Percentiles rank a stretch among this genome's conserved stretches.
Evolutionary conservation across 2,329 filamentous ascomycete species (phyloP).

Genomic region (Zelopaecilomyces penicillatus): DNA sequence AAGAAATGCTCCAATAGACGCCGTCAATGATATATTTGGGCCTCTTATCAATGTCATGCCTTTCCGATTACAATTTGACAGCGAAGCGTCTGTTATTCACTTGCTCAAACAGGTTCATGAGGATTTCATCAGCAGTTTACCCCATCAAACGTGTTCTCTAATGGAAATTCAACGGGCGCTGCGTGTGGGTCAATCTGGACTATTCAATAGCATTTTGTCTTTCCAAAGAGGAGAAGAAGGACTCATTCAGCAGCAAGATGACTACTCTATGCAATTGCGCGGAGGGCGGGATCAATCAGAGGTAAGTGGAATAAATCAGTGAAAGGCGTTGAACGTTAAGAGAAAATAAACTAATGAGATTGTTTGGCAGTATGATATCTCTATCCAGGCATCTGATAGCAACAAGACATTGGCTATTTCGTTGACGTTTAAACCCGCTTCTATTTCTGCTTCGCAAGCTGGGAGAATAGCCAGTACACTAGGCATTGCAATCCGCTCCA

Average conservation of each 20-base stretch:
- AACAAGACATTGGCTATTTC: too few relatives aligned
- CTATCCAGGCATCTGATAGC: too few relatives aligned
- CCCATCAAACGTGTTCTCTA: not conserved
- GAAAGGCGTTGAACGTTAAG: too few relatives aligned
- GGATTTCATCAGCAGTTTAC: not conserved
- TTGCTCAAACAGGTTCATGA: not conserved
- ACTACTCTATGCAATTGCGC: too few relatives aligned
- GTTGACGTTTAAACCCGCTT: too few relatives aligned
- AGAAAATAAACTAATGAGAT: too few relatives aligned
- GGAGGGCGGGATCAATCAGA: too few relatives aligned
- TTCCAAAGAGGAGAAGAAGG: not conserved
- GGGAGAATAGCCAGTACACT: too few relatives aligned
- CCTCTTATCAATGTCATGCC: not conserved
- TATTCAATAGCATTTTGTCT: not conserved
- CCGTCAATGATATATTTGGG: not conserved
- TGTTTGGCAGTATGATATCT: too few relatives aligned
- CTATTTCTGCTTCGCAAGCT: too few relatives aligned
- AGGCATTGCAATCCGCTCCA: too few relatives aligned
- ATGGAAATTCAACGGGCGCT: not conserved
- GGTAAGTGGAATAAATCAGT: too few relatives aligned
- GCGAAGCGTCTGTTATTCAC: not conserved
- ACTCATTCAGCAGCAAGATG: not conserved
- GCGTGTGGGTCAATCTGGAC: not conserved
- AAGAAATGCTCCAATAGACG: not conserved
- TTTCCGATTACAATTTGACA: not conserved